These are phyloP conservation scores for Phyllachora maydis DNA, from an alignment of 2,329 filamentous ascomycete genomes.

Conservation along the genomic window DNA sequence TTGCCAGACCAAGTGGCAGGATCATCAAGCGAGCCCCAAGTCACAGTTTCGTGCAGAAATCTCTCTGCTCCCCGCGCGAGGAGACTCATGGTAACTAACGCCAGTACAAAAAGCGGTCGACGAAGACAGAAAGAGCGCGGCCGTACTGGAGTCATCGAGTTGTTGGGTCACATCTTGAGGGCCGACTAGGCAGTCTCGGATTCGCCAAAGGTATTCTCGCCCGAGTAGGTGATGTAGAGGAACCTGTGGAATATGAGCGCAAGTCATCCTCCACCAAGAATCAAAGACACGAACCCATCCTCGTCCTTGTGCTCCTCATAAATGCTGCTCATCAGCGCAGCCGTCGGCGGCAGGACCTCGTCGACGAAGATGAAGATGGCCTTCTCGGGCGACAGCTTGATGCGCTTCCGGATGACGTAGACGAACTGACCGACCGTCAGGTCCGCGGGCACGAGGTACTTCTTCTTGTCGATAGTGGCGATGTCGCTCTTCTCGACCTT, in stretches of 20 bases:
- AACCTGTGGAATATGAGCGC: too few relatives aligned
- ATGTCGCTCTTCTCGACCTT: constrained; percentile 99
- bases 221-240: constrained; percentile 98
- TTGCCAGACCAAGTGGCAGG: too few relatives aligned
- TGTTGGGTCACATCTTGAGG: too few relatives aligned
- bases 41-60: too few relatives aligned
- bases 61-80: too few relatives aligned
- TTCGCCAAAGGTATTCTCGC: constrained; percentile 91
- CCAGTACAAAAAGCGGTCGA: too few relatives aligned
- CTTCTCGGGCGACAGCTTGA: constrained; percentile 98
- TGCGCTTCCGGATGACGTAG: constrained; percentile 98
- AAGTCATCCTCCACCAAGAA: too few relatives aligned
- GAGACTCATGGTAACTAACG: too few relatives aligned
- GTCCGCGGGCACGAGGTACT: constrained; percentile 94
- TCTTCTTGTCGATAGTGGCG: constrained; percentile 99
- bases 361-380: constrained; percentile 99
- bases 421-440: constrained; percentile 96
- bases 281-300: constrained; percentile 45
- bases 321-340: constrained; percentile 96
- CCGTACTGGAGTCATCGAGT: too few relatives aligned
- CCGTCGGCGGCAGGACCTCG: constrained; percentile 89
- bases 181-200: constrained; percentile 17
- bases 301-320: constrained; percentile 97
- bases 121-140: too few relatives aligned
- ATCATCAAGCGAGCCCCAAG: too few relatives aligned